Conservation (phyloP, 1,139 yeast genomes). For the Arxiozyma heterogenica region DNA sequence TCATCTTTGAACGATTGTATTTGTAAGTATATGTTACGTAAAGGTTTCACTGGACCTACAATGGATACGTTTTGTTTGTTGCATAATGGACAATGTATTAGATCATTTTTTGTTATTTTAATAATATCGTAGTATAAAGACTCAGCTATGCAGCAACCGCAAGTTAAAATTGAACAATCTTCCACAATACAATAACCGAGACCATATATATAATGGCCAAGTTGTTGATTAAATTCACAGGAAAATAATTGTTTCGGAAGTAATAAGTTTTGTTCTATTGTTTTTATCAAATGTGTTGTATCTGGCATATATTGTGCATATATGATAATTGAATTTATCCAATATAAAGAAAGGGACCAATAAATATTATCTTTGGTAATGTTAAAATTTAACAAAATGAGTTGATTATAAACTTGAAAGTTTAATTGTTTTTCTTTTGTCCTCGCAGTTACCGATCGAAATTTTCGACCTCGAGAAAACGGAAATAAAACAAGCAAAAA, state of each 20-base stretch:
- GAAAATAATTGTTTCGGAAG: constrained; percentile 20
- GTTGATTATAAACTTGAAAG: too few relatives aligned
- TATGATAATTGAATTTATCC: not conserved
- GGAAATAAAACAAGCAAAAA: too few relatives aligned
- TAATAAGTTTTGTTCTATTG: constrained; percentile 20
- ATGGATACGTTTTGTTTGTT: constrained; percentile 29
- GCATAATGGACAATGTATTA: constrained; percentile 45
- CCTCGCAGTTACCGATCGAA: not conserved
- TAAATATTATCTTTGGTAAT: not conserved
- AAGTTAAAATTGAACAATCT: constrained; percentile 51
- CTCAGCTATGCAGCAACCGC: constrained; percentile 69
- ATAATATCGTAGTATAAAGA: constrained; percentile 19
- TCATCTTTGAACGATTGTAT: constrained; percentile 17
- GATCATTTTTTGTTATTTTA: constrained; percentile 4
- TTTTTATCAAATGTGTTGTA: constrained; percentile 11
- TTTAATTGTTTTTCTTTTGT: not conserved
- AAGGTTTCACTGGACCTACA: constrained; percentile 42
- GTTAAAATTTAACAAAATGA: too few relatives aligned
- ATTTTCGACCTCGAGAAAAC: not conserved
- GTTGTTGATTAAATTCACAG: constrained; percentile 1
- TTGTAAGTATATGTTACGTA: constrained; percentile 40
- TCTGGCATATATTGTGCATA: not conserved
- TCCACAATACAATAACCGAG: constrained; percentile 19
- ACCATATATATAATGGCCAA: constrained; percentile 11
- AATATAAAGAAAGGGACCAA: not conserved